Percentiles rank a stretch among this genome's conserved stretches.
These are phyloP conservation scores for Chlamydomonas asymmetrica DNA, from an alignment of 139 green algal genomes.

Conservation along the genomic window DNA sequence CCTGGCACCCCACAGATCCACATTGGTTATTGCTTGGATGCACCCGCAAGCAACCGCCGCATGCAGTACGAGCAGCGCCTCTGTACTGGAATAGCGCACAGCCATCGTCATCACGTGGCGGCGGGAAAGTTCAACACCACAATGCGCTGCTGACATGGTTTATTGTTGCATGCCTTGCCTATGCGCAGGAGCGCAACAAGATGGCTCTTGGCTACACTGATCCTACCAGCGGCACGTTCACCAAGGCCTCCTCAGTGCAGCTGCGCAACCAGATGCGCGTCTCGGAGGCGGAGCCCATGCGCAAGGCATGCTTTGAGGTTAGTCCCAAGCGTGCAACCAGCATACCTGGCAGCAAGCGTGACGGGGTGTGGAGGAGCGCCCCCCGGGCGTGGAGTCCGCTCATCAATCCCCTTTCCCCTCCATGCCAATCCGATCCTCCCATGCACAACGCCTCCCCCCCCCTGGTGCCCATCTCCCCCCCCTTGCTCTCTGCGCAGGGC, in stretches of 20 bases:
- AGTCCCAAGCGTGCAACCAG: too few species aligned
- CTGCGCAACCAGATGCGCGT: constrained; percentile 78
- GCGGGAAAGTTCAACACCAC: neutral
- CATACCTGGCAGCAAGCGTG: too few species aligned
- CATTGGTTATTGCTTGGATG: too few species aligned
- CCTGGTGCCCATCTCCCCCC: too few species aligned
- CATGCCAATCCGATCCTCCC: neutral
- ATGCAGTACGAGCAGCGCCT: too few species aligned
- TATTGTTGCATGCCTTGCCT: too few species aligned
- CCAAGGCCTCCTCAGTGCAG: constrained; percentile 53
- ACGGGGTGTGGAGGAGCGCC: too few species aligned
- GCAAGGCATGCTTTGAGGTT: constrained; percentile 73
- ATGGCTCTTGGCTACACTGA: constrained; percentile 72
- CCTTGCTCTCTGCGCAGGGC: constrained; percentile 32
- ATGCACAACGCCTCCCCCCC: constrained; percentile 3
- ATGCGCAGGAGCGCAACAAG: constrained; percentile 47
- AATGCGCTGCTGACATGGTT: constrained; percentile 22
- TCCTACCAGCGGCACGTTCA: constrained; percentile 37
- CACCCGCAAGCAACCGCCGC: too few species aligned
- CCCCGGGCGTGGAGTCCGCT: too few species aligned
- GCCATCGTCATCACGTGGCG: too few species aligned
- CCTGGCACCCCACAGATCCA: too few species aligned
- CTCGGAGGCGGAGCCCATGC: constrained; percentile 56
- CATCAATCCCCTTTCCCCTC: neutral
- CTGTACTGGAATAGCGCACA: too few species aligned